Evolutionary conservation across 805 yeast species (phyloP), one percentile per base, ranked within the genome.

Genomic region (Blastobotrys chiropterorum): DNA sequence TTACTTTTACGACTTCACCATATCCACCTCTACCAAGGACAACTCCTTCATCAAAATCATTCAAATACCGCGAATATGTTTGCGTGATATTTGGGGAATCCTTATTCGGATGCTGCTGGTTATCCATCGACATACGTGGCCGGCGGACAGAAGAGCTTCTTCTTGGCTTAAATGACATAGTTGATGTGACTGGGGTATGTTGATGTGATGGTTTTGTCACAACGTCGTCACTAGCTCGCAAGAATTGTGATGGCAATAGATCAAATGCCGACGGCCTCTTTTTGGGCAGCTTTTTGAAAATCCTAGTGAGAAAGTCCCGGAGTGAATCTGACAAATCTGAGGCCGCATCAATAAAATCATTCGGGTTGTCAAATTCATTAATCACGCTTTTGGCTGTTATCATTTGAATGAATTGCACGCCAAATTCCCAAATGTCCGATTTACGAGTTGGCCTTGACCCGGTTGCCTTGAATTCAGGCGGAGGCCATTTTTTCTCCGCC

Each of bases 1-100:
- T 75, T 0, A 94, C 98, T 62, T 92, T 90, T n/a, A 94, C 97
- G 6, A 94, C 99, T 67, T 94, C 97, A 3, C 99, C 99, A 69
- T 86, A 94, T 0, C 95, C 99, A 40, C 99, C 99, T 59, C 83
- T 81, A 1, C 99, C 99, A 6, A 94, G 70, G 17, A 84, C 80
- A 0, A 92, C 94, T 44, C 89, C 86, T 64, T 94, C 99, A 67
- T 94, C 99, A 67, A 95, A 94, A 65, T 94, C 99, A 56, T 90
- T 81, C 2, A 83, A 86, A 64, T 92, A 94, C 56, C 99, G 75
- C 0, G 96, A 89, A 52, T 74, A 68, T 1, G 44, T 44, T 15
- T 22, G 30, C 26, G 42, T n/a, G 15, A 17, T 11, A 38, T 20
- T 5, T 31, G 40, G 6, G 41, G 46, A 34, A 11, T 21, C 47